phyloP scores from a whole-genome alignment of 1,284 basidiomycete species.

The Sporisorium scitamineum region DNA sequence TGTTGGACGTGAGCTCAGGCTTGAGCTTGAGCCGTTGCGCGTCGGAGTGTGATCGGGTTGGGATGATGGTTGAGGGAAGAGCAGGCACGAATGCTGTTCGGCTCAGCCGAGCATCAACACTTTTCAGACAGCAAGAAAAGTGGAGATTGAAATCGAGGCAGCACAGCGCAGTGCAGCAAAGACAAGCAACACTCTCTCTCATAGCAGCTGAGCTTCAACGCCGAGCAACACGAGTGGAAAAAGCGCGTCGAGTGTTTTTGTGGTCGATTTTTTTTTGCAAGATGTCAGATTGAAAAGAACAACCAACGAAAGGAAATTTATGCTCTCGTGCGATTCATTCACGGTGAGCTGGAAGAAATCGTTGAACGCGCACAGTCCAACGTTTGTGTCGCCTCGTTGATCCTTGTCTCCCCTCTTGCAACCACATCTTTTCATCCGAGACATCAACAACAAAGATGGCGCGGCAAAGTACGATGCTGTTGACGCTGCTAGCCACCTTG shows the following conservation, averaged over 20 bases:
- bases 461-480: not conserved
- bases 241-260: constrained; percentile 20
- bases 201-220: not conserved
- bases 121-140: not conserved
- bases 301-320: not conserved
- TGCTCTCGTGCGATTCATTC: constrained; percentile 20
- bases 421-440: not conserved
- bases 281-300: not conserved
- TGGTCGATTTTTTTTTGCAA: not conserved
- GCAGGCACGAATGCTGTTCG: not conserved
- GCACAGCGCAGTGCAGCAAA: not conserved
- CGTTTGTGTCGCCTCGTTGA: not conserved
- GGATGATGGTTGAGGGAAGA: not conserved
- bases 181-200: not conserved
- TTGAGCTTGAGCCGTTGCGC: not conserved
- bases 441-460: constrained; percentile 3
- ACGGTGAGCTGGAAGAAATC: constrained; percentile 4
- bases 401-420: not conserved
- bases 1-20: not conserved
- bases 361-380: constrained; percentile 37
- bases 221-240: constrained; percentile 16
- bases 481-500: constrained; percentile 9
- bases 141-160: not conserved
- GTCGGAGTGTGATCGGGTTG: not conserved
- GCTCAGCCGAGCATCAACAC: not conserved